Evolutionary conservation across 106 monocot genomes (phyloP), one percentile per base, ranked within the genome.

Genomic region (Gastrodia elata): DNA sequence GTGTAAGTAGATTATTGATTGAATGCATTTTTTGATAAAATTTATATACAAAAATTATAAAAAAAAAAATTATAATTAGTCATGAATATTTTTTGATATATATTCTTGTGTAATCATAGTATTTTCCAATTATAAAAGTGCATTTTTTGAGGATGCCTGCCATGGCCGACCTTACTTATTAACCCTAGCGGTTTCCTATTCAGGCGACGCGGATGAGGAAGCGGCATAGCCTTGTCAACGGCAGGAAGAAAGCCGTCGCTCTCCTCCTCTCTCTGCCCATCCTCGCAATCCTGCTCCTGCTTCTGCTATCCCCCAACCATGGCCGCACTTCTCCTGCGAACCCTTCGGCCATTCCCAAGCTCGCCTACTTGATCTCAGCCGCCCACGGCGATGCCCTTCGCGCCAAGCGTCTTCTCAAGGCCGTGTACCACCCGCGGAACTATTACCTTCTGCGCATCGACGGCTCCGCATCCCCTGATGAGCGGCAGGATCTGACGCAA

Each of bases 371-470:
- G 35, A 83, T 95, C 75, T 82, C 89, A 46, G 89, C 87, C 69
- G 48, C 82, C 34, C 37, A 33, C 15, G 87, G 85, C 37, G 94
- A 95, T 43, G 84, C 82, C 28, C 44, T 28, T 18, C 85, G 87
- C 16, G 73, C 91, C 46, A 75, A 71, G 72, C 68, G 94, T 35
- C 37, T 89, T 36, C 80, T 95, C 4, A 73, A 70, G 72, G 91
- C 94, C 15, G 71, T 75, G 15, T 95, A 91, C 82, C 91, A 95
- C 58, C 94, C 91, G 39, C 65, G 78, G 86, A 94, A 94, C 74
- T 74, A 55, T 61, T 94, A 94, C 78, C 39, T 94, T 27, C 67
- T 95, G 49, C 82, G 84, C 46, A 77, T 94, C 76, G 86, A 87
- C 78, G 77, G 70, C n/a, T 69, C 77, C 24, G 77, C 77, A 16